A percentile compares a stretch with the other conserved stretches of the same genome.
These are phyloP conservation scores for Phtheirospermum japonicum DNA, from an alignment of 257 asterid species.

Conservation along the genomic window DNA sequence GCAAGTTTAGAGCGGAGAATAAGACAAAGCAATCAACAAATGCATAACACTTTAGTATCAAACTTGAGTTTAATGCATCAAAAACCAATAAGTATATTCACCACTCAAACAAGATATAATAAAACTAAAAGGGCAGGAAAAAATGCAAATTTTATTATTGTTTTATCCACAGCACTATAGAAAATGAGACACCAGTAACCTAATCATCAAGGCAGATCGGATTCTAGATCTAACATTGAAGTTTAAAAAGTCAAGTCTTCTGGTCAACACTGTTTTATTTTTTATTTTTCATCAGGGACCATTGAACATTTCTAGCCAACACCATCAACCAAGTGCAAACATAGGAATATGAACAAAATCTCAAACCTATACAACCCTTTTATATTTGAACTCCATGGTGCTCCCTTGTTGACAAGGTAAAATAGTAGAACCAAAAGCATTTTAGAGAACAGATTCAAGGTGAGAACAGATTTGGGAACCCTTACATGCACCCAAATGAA, in stretches of 20 bases:
- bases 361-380: neutral
- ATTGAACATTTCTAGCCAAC: neutral
- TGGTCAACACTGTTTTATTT: neutral
- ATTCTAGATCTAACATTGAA: neutral
- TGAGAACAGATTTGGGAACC: no score
- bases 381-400: no score
- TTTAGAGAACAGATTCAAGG: no score
- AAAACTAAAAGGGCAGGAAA: neutral
- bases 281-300: neutral
- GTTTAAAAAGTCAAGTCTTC: neutral
- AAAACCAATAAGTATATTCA: neutral
- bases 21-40: constrained; percentile 17
- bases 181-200: neutral
- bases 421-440: no score
- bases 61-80: neutral
- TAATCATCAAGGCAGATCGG: neutral
- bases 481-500: no score
- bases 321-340: neutral
- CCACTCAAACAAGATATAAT: neutral
- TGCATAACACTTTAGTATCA: neutral
- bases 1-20: constrained; percentile 29
- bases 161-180: neutral
- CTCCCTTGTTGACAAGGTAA: no score
- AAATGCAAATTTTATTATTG: no score
- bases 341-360: neutral